These are phyloP conservation scores for Eimeria necatrix DNA, from an alignment of 169 alveolate species.

Conservation along the genomic window DNA sequence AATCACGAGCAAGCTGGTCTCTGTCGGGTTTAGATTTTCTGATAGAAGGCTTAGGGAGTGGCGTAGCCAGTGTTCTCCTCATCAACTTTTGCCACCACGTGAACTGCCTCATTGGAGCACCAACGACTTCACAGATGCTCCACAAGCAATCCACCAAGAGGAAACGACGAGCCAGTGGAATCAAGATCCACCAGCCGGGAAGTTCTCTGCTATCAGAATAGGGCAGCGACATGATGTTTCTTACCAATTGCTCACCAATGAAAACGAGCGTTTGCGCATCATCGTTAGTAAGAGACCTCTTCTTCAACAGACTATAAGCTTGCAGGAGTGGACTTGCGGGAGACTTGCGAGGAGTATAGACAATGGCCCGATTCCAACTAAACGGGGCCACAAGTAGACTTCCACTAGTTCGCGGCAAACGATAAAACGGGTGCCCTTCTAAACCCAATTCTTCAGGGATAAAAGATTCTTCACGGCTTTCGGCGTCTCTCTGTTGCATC, in stretches of 20 bases:
- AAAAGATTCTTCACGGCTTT: too few species aligned
- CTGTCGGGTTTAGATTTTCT: neutral
- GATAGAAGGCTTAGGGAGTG: neutral
- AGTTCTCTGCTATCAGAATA: too few species aligned
- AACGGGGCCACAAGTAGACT: neutral
- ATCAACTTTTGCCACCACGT: neutral
- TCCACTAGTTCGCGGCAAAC: neutral
- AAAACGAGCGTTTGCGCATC: neutral
- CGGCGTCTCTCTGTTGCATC: too few species aligned
- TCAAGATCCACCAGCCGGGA: too few species aligned
- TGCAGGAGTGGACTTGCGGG: constrained; percentile 2
- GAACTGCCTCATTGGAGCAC: neutral
- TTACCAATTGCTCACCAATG: neutral
- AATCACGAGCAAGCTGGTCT: neutral
- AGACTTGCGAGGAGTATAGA: neutral
- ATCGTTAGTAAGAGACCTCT: neutral
- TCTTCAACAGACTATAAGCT: neutral
- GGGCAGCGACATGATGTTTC: too few species aligned
- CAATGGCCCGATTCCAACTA: neutral
- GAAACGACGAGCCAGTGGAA: neutral
- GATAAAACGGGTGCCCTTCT: neutral
- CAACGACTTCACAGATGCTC: constrained; percentile 26
- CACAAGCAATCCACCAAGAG: constrained; percentile 7
- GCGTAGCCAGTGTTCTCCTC: neutral
- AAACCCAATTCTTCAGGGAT: neutral